Percentiles rank a stretch among this genome's conserved stretches.
These are phyloP conservation scores for Ceratobasidium papillatum DNA, from an alignment of 1,284 basidiomycete species.

Conservation along the genomic window DNA sequence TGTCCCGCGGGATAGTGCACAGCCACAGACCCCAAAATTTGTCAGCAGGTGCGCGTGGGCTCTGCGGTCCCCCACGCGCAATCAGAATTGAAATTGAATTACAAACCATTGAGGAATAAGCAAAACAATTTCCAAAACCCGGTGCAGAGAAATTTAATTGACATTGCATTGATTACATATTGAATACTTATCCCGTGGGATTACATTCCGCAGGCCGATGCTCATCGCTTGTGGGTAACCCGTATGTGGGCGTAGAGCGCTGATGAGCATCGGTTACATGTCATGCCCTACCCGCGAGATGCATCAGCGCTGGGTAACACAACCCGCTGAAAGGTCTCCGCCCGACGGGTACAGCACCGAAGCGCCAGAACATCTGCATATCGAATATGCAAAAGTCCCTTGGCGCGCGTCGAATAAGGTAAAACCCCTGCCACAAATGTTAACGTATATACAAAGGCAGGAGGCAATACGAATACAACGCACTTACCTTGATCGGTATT, in stretches of 20 bases:
- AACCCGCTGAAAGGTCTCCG: not conserved
- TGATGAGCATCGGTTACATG: no score
- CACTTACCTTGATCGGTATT: conserved; percentile 7
- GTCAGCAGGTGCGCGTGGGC: not conserved
- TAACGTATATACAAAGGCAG: conserved; percentile 10
- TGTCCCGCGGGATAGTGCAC: not conserved
- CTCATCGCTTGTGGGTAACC: no score
- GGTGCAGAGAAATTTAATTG: no score
- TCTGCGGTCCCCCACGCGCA: not conserved
- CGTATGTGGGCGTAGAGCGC: no score
- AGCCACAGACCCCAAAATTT: not conserved
- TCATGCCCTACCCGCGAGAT: no score
- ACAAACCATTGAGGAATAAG: no score
- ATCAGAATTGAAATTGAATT: no score
- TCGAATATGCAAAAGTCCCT: not conserved
- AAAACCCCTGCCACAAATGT: conserved; percentile 7
- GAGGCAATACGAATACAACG: conserved; percentile 1
- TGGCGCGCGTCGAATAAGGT: conserved; percentile 23
- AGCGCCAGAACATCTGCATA: conserved; percentile 37
- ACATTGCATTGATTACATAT: no score
- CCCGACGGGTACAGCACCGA: conserved; percentile 42
- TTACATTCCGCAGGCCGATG: no score
- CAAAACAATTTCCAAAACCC: no score
- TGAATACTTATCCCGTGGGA: no score
- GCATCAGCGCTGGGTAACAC: not conserved